These are phyloP conservation scores for Microsporum ferrugineum DNA, from an alignment of 2,329 filamentous ascomycete genomes.

Conservation along the genomic window DNA sequence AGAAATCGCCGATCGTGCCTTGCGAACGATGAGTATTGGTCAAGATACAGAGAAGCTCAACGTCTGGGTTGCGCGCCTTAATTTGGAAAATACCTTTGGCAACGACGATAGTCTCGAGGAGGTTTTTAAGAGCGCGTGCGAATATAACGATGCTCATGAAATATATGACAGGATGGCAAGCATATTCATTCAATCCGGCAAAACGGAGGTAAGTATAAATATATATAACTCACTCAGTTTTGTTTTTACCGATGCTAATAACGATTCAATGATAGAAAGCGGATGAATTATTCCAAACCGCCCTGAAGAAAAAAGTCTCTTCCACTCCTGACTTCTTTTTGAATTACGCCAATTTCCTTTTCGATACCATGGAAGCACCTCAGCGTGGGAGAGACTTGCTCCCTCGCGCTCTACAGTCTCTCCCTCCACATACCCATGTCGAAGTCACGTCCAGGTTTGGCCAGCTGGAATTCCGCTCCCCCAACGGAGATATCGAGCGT, in stretches of 20 bases:
- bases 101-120: constrained; percentile 71
- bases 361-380: constrained; percentile 58
- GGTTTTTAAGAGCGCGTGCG: constrained; percentile 81
- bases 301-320: constrained; percentile 84
- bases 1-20: constrained; percentile 78
- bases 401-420: constrained; percentile 70
- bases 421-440: constrained; percentile 58
- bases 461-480: constrained; percentile 77
- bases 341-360: constrained; percentile 90
- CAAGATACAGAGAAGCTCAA: constrained; percentile 90
- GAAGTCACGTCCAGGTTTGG: constrained; percentile 78
- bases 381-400: constrained; percentile 69
- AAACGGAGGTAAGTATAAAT: constrained; percentile 55
- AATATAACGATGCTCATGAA: constrained; percentile 85
- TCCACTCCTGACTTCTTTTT: constrained; percentile 71
- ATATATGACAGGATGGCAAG: constrained; percentile 81
- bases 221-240: neutral
- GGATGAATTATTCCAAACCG: constrained; percentile 72
- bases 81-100: constrained; percentile 85
- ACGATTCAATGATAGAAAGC: constrained; percentile 53
- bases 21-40: constrained; percentile 80
- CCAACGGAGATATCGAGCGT: constrained; percentile 72
- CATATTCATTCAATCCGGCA: constrained; percentile 88
- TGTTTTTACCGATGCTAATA: constrained; percentile 11
- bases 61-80: constrained; percentile 88